These are phyloP conservation scores for Bipolaris oryzae DNA, from an alignment of 2,329 filamentous ascomycete genomes.

Conservation along the genomic window DNA sequence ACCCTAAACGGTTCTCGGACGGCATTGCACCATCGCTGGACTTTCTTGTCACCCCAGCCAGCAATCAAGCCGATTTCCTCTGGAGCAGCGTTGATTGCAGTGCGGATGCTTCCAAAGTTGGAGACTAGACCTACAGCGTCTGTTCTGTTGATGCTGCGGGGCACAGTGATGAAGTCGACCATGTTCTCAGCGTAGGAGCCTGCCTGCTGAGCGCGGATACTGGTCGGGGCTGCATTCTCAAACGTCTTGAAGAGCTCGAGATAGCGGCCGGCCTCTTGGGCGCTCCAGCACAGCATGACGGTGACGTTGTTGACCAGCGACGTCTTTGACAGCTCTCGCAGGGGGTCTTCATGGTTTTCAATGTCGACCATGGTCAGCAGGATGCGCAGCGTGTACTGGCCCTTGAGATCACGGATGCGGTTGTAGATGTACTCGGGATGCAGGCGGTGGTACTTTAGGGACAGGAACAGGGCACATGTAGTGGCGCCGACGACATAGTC, in stretches of 20 bases:
- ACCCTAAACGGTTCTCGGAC: constrained; percentile 86
- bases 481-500: constrained; percentile 89
- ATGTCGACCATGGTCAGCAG: constrained; percentile 94
- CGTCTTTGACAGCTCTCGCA: constrained; percentile 91
- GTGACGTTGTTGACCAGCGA: constrained; percentile 92
- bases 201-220: constrained; percentile 84
- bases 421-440: constrained; percentile 98
- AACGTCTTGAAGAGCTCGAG: constrained; percentile 94
- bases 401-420: constrained; percentile 81
- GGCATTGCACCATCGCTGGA: constrained; percentile 80
- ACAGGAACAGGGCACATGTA: constrained; percentile 90
- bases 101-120: constrained; percentile 86
- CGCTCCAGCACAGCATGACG: constrained; percentile 90
- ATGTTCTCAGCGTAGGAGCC: constrained; percentile 84
- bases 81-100: constrained; percentile 83
- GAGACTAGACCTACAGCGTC: constrained; percentile 90
- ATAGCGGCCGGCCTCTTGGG: constrained; percentile 90
- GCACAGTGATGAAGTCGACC: constrained; percentile 90
- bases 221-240: constrained; percentile 80
- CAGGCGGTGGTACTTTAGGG: constrained; percentile 94
- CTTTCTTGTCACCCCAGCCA: constrained; percentile 96
- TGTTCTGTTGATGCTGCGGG: constrained; percentile 89
- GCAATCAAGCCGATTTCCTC: constrained; percentile 85
- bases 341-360: constrained; percentile 84
- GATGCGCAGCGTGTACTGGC: constrained; percentile 84